Evolutionary conservation across 495 filamentous ascomycete species (phyloP).

Genomic region (Thermochaetoides thermophila): DNA sequence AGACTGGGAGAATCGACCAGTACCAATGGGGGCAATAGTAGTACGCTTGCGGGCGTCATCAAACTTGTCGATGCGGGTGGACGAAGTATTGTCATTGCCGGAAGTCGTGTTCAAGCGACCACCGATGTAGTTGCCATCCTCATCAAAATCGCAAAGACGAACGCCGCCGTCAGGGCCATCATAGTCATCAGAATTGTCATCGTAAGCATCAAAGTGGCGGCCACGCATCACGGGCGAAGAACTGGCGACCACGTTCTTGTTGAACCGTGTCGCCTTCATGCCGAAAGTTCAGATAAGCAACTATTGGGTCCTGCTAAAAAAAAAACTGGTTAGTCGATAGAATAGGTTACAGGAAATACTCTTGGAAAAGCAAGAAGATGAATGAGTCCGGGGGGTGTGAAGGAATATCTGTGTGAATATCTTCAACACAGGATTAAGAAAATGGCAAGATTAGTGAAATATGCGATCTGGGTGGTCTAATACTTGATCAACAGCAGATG

Average conservation of each 20-base stretch:
- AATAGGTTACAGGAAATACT: too few relatives aligned
- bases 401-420: too few relatives aligned
- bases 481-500: too few relatives aligned
- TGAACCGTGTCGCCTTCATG: too few relatives aligned
- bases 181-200: slow-evolving; percentile 1
- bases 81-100: neutral
- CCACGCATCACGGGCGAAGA: neutral
- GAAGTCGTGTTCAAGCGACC: neutral
- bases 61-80: neutral
- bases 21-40: slow-evolving; percentile 4
- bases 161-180: slow-evolving; percentile 6
- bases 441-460: too few relatives aligned
- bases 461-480: too few relatives aligned
- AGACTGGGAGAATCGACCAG: neutral
- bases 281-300: too few relatives aligned
- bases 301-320: too few relatives aligned
- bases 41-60: neutral
- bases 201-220: neutral
- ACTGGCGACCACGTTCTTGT: neutral
- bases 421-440: too few relatives aligned
- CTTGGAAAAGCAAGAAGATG: too few relatives aligned
- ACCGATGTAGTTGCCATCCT: neutral
- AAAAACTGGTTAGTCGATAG: too few relatives aligned
- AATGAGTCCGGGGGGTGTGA: too few relatives aligned
- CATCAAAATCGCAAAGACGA: slow-evolving; percentile 4